phyloP scores from a whole-genome alignment of 306 rosid species.

The Glycine latifolia region DNA sequence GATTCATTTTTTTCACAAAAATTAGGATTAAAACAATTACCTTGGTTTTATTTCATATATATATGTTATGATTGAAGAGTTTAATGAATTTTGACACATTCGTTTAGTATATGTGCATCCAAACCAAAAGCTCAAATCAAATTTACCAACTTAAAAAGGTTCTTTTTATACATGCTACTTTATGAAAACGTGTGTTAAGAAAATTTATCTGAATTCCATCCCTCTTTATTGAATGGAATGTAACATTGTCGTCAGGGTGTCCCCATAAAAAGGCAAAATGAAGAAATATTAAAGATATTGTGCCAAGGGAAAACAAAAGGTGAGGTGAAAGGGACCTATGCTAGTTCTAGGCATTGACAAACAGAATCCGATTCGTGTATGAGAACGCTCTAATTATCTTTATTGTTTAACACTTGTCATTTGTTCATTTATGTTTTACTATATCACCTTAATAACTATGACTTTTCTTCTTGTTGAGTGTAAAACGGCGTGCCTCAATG shows the following conservation, averaged over 20 bases:
- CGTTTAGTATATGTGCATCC: not conserved
- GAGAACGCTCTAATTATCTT: not conserved
- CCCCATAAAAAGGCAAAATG: not conserved
- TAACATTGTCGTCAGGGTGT: not conserved
- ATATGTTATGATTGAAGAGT: too few relatives aligned
- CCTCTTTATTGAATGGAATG: not conserved
- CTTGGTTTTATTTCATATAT: too few relatives aligned
- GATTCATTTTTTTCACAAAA: not conserved
- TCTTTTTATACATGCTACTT: not conserved
- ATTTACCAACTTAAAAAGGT: not conserved
- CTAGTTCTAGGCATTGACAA: not conserved
- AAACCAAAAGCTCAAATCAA: not conserved
- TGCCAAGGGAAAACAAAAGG: too few relatives aligned
- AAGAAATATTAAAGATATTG: not conserved
- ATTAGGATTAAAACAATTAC: conserved; percentile 9
- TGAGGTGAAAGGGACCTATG: too few relatives aligned
- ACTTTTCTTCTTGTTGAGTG: not conserved
- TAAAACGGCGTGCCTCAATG: not conserved
- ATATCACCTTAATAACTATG: not conserved
- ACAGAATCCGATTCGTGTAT: not conserved
- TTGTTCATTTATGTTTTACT: not conserved
- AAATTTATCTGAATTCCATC: not conserved
- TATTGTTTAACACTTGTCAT: not conserved
- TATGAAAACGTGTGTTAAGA: not conserved
- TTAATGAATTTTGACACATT: not conserved